phyloP scores from a whole-genome alignment of 352 stramenopile genomes.

The Globisporangium parvum region DNA sequence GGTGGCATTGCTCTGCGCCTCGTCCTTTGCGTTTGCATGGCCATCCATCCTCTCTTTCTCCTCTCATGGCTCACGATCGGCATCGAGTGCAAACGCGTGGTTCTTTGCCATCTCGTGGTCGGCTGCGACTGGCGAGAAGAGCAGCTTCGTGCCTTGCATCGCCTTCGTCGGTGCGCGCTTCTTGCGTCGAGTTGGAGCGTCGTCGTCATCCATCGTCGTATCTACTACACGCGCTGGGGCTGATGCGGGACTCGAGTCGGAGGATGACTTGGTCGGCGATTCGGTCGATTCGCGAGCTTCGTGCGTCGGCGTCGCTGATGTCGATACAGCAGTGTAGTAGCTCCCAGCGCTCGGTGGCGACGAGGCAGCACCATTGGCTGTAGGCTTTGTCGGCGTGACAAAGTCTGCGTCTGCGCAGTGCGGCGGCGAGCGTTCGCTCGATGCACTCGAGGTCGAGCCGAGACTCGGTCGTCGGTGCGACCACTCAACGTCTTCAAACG shows the following conservation, averaged over 20 bases:
- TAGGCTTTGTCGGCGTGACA: constrained; percentile 3
- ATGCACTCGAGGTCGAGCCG: constrained; percentile 2
- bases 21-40: too few relatives aligned
- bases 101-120: constrained; percentile 17
- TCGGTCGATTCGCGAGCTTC: background rate
- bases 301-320: background rate
- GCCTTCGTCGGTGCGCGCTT: constrained; percentile 15
- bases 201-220: background rate
- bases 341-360: constrained; percentile 1
- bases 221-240: too few relatives aligned
- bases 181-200: constrained; percentile 7
- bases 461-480: constrained; percentile 3
- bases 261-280: background rate
- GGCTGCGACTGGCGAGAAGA: constrained; percentile 37
- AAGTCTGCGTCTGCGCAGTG: background rate
- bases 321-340: constrained; percentile 1
- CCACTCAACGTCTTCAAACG: constrained; percentile 13
- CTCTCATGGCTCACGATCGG: too few relatives aligned
- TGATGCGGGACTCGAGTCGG: too few relatives aligned
- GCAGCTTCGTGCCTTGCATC: constrained; percentile 28
- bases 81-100: background rate
- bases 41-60: too few relatives aligned
- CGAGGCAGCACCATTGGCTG: background rate
- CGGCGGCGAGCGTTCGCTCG: constrained; percentile 1
- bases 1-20: too few relatives aligned